These are phyloP conservation scores for Serendipita sp. DNA, from an alignment of 1,284 basidiomycete species.

Conservation along the genomic window DNA sequence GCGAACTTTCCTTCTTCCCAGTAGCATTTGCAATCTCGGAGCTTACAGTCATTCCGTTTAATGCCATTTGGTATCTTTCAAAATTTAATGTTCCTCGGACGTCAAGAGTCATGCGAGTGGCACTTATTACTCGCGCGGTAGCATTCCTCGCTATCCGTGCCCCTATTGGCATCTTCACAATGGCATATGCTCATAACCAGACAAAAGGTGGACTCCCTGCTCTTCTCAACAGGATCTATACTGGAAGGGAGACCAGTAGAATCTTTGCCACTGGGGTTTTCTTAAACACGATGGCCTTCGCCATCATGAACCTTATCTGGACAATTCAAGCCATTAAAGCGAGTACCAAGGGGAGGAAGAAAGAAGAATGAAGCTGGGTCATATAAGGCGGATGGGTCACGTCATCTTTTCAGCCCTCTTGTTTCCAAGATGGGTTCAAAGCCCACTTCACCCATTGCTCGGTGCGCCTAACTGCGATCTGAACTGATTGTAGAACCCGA, in stretches of 20 bases:
- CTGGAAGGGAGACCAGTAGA: background rate
- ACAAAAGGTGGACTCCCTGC: background rate
- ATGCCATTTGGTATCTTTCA: background rate
- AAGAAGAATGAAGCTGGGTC: too few species aligned
- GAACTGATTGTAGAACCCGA: too few species aligned
- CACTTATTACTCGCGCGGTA: background rate
- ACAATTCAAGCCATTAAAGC: background rate
- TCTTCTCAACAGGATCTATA: background rate
- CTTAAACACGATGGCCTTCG: background rate
- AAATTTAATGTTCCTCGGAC: background rate
- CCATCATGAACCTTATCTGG: background rate
- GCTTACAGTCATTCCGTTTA: background rate
- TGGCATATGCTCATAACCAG: background rate
- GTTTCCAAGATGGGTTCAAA: too few species aligned
- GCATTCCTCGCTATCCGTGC: background rate
- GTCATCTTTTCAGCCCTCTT: too few species aligned
- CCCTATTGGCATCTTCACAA: background rate
- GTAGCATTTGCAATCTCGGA: background rate
- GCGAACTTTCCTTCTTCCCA: slow-evolving; percentile 5
- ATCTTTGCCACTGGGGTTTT: background rate
- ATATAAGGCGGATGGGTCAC: too few species aligned
- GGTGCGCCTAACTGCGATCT: too few species aligned
- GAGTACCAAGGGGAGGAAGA: background rate
- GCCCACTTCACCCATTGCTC: too few species aligned
- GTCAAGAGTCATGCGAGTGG: background rate